Evolutionary conservation across 192 early-diverging fungal species (phyloP).

Genomic region (Coemansia sp.): DNA sequence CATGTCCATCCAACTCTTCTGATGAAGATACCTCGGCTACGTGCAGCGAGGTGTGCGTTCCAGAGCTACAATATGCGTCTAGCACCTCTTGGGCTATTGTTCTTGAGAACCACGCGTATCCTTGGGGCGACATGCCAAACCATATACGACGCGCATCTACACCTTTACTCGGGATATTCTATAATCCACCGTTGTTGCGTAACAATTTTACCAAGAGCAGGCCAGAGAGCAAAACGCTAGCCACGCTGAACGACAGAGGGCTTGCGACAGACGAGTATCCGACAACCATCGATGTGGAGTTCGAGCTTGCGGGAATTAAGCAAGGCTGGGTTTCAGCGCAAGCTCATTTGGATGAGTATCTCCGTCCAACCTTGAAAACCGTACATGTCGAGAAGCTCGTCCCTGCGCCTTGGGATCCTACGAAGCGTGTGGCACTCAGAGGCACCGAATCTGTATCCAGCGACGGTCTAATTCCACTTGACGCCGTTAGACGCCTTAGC

Average conservation of each 20-base stretch:
- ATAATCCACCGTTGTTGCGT: constrained; percentile 11
- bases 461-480: neutral
- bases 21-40: too few relatives aligned
- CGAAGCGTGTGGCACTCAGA: neutral
- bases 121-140: neutral
- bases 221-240: neutral
- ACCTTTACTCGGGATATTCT: neutral
- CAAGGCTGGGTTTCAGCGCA: constrained; percentile 6
- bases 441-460: neutral
- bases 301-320: neutral
- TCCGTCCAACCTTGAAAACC: neutral
- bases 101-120: too few relatives aligned
- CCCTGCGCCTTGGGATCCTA: neutral
- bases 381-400: too few relatives aligned
- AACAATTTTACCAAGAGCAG: constrained; percentile 6
- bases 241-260: neutral
- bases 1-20: too few relatives aligned
- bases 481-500: neutral
- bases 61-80: too few relatives aligned
- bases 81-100: too few relatives aligned
- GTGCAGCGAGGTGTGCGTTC: too few relatives aligned
- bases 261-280: neutral
- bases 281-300: neutral
- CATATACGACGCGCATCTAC: neutral
- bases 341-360: neutral